Evolutionary conservation across 495 filamentous ascomycete species (phyloP).

Genomic region (Cetradonia linearis): DNA sequence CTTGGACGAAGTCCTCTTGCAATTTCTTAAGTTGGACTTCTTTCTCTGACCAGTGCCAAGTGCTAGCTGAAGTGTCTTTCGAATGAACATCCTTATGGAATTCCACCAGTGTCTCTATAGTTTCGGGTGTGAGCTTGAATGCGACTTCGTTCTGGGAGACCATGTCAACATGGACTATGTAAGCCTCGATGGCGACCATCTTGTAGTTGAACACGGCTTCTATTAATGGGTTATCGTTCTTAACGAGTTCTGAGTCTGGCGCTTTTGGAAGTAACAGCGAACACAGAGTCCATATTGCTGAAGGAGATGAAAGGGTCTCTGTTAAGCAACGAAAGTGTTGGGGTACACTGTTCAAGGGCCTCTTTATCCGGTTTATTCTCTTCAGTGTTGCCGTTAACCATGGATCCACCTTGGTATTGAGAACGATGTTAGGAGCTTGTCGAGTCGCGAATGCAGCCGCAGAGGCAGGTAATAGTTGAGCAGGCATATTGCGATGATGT

Average conservation of each 20-base stretch:
- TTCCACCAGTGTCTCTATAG: slow-evolving; percentile 88
- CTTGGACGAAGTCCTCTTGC: slow-evolving; percentile 94
- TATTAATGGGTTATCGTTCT: slow-evolving; percentile 76
- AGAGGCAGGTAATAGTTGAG: slow-evolving; percentile 83
- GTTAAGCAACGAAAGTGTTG: slow-evolving; percentile 96
- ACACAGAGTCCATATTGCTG: slow-evolving; percentile 91
- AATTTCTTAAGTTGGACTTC: slow-evolving; percentile 92
- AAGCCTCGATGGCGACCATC: slow-evolving; percentile 90
- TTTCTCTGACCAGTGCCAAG: slow-evolving; percentile 96
- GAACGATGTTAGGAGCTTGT: slow-evolving; percentile 87
- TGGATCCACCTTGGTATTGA: slow-evolving; percentile 88
- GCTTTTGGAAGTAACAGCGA: slow-evolving; percentile 90
- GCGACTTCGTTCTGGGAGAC: slow-evolving; percentile 95
- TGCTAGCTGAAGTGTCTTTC: slow-evolving; percentile 75
- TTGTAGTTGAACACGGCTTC: slow-evolving; percentile 92
- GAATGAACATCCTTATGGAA: slow-evolving; percentile 97
- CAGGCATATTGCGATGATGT: slow-evolving; percentile 66
- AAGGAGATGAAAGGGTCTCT: slow-evolving; percentile 82
- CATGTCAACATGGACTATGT: slow-evolving; percentile 99
- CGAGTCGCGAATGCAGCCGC: slow-evolving; percentile 94
- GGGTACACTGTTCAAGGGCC: slow-evolving; percentile 91
- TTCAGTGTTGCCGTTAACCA: slow-evolving; percentile 97
- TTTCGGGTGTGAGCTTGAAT: slow-evolving; percentile 95
- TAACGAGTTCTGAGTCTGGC: slow-evolving; percentile 76
- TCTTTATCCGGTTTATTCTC: slow-evolving; percentile 94